Evolutionary conservation across 805 yeast species (phyloP), one percentile per base, ranked within the genome.

Genomic region (Ogataea salicorniae): DNA sequence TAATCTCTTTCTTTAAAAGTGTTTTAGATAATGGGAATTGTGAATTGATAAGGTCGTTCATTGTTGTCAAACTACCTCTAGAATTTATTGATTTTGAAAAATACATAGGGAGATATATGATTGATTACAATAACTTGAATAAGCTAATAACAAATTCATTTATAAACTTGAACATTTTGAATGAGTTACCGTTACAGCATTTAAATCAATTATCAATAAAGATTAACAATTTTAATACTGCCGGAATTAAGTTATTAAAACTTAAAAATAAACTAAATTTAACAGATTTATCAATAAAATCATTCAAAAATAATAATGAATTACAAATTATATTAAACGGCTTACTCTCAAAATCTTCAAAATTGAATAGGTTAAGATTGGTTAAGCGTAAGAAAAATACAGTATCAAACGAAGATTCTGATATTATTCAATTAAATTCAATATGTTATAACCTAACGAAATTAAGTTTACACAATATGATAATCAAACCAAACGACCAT

Each of bases 81-180:
- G 67, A 63, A 35, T 61, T 61, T 45, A 59, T 61, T 22, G 62
- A 62, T 31, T 57, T 63, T 37, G 64, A 62, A 37, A 37, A 40
- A 6, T 46, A 48, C 26, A 40, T 60, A 36, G 41, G 38, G 6
- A 34, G 15, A n/a, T 22, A 38, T 34, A 34, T 55, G 20, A 36
- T 42, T 13, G 3, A 15, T 13, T 38, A 22, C 22, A 15, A 13
- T 23, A 11, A 18, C 13, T 37, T 52, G 36, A 13, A 41, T 14
- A 43, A 26, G n/a, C 45, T 52, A 14, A 29, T 36, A 1, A 22
- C 54, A 22, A 47, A 53, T 18, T 39, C 46, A n/a, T 54, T 61
- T 3, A 39, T 52, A 1, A 41, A 51, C 2, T 47, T 54, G n/a
- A 46, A 41, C 4, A 22, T 54, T 18, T 26, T 60, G 14, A 42